These are phyloP conservation scores for Amphirosellinia nigrospora DNA, from an alignment of 495 filamentous ascomycete genomes.

Conservation along the genomic window DNA sequence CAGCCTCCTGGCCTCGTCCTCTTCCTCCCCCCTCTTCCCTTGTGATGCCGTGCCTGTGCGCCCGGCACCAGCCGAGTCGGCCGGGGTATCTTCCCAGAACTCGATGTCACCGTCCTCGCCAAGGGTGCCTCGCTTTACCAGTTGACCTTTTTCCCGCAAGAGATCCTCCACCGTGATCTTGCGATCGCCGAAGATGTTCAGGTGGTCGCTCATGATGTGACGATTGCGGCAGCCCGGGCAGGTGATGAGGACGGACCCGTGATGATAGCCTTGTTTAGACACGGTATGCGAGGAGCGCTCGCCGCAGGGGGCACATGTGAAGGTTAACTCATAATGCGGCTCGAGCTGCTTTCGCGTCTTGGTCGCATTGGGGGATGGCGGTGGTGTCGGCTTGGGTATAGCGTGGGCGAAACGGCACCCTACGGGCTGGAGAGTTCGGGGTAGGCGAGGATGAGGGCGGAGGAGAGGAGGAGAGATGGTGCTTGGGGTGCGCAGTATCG, in stretches of 20 bases:
- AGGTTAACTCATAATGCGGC: slow-evolving; percentile 81
- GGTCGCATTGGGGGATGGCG: slow-evolving; percentile 40
- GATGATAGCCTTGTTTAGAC: slow-evolving; percentile 92
- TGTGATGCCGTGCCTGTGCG: neutral
- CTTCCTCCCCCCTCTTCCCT: slow-evolving; percentile 3
- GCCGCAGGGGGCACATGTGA: slow-evolving; percentile 90
- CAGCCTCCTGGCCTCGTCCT: slow-evolving; percentile 23
- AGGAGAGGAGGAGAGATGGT: slow-evolving; percentile 26
- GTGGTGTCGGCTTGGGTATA: slow-evolving; percentile 46
- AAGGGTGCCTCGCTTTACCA: slow-evolving; percentile 66
- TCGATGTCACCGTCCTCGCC: slow-evolving; percentile 66
- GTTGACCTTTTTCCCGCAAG: slow-evolving; percentile 66
- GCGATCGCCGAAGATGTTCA: slow-evolving; percentile 75
- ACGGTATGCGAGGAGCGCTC: slow-evolving; percentile 76
- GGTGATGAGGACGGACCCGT: slow-evolving; percentile 83
- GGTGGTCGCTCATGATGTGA: slow-evolving; percentile 91
- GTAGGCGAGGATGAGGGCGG: slow-evolving; percentile 27
- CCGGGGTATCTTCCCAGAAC: slow-evolving; percentile 48
- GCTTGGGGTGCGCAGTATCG: slow-evolving; percentile 20
- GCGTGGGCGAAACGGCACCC: slow-evolving; percentile 41
- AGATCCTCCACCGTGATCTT: slow-evolving; percentile 74
- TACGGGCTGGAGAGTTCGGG: slow-evolving; percentile 29
- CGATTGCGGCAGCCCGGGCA: slow-evolving; percentile 84
- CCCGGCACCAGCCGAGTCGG: neutral
- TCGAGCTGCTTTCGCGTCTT: slow-evolving; percentile 42